A percentile compares a stretch with the other conserved stretches of the same genome.
Evolutionary conservation across 805 yeast species (phyloP).

Genomic region (Jamesozyma rosinii): DNA sequence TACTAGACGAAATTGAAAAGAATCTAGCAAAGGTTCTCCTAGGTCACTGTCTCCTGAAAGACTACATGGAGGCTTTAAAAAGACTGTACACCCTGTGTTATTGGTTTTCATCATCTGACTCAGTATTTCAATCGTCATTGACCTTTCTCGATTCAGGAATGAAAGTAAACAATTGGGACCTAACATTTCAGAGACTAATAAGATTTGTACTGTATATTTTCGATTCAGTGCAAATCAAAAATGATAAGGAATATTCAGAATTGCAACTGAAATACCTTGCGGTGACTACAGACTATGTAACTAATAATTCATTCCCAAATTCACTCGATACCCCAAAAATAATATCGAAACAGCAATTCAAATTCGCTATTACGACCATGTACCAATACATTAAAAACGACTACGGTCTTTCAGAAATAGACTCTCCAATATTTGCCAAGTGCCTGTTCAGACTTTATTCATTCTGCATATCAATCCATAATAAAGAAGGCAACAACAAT

Average conservation of each 20-base stretch:
- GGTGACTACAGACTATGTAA: constrained; percentile 11
- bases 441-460: constrained; percentile 19
- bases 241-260: constrained; percentile 3
- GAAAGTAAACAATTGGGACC: constrained; percentile 18
- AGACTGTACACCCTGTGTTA: constrained; percentile 16
- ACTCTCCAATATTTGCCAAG: constrained; percentile 12
- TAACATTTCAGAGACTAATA: constrained; percentile 19
- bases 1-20: constrained; percentile 13
- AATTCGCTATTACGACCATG: constrained; percentile 12
- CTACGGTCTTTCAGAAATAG: constrained; percentile 2
- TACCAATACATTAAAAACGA: constrained; percentile 10
- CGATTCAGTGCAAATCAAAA: constrained; percentile 9
- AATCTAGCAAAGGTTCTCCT: constrained; percentile 10
- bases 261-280: constrained; percentile 14
- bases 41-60: constrained; percentile 7
- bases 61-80: constrained; percentile 8
- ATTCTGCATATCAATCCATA: constrained; percentile 7
- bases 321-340: constrained; percentile 1
- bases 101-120: constrained; percentile 15
- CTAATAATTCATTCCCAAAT: constrained; percentile 4
- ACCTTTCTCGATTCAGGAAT: constrained; percentile 13
- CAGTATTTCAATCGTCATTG: constrained; percentile 11
- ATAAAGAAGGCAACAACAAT: background rate
- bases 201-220: constrained; percentile 21
- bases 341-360: constrained; percentile 12